A percentile compares a stretch with the other conserved stretches of the same genome.
These are phyloP conservation scores for Trichosporon sp. DNA, from an alignment of 1,284 basidiomycete genomes.

Conservation along the genomic window DNA sequence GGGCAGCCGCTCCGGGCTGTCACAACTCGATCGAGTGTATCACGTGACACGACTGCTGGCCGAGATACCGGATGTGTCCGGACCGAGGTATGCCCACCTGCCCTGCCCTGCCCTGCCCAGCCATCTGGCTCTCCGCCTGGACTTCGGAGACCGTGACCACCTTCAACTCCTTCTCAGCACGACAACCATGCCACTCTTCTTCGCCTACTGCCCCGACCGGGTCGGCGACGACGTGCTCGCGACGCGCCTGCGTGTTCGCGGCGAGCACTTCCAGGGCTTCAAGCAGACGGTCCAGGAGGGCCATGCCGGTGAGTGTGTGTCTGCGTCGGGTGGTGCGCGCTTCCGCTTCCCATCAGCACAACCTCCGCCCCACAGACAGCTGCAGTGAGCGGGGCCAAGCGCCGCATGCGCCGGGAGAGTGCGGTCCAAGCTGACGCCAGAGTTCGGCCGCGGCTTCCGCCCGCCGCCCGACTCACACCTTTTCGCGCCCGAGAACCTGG, in stretches of 20 bases:
- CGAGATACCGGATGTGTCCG: not conserved
- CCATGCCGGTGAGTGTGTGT: conserved; percentile 20
- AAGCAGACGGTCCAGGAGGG: conserved; percentile 31
- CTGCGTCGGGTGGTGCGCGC: not conserved
- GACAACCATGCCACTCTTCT: conserved; percentile 30
- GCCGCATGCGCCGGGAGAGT: too few species aligned
- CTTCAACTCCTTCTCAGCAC: not conserved
- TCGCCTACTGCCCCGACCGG: conserved; percentile 41
- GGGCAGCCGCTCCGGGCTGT: too few species aligned
- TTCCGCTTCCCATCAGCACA: not conserved
- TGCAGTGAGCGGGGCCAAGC: too few species aligned
- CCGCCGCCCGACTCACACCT: conserved; percentile 26
- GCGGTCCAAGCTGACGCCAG: conserved; percentile 14
- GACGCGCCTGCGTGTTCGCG: conserved; percentile 33
- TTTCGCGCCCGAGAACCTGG: conserved; percentile 10
- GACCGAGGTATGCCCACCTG: not conserved
- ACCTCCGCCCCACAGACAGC: too few species aligned
- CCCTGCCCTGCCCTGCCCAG: not conserved
- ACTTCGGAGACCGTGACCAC: too few species aligned
- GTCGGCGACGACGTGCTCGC: conserved; percentile 25
- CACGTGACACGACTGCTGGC: not conserved
- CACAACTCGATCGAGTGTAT: too few species aligned
- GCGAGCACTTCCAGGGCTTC: conserved; percentile 34
- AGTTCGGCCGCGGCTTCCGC: conserved; percentile 34
- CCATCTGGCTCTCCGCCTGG: not conserved